Base-by-base conservation (phyloP, 345 rosid genomes). In the Camelina sativa region DNA sequence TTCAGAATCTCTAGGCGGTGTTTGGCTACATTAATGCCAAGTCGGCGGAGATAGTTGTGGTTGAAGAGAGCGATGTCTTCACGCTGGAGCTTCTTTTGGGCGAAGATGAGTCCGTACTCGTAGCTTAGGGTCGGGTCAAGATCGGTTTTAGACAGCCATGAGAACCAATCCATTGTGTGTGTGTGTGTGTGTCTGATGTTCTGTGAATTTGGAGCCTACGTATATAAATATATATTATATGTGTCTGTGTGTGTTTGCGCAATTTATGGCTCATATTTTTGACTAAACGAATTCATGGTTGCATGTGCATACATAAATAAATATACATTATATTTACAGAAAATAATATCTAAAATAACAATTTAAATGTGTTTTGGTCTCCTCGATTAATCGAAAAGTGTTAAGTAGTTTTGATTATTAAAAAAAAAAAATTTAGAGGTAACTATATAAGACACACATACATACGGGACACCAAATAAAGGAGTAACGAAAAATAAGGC, bases 1-100 rank as follows among this genome's bases (percentile, higher is more conserved):
- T 88, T 93, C 72, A 93, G 88, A 44, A 93, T 93, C 80, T 93
- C 92, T 15, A 85, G 84, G 56, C 98, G 80, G 66, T 93, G 96
- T 75, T 89, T 86, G 68, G 97, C 90, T 4, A 91, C 86, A 20
- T 81, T 77, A 40, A 93, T 83, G 34, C 98, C 98, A 84, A 86
- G 88, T 74, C 89, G 84, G 25, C 78, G 86, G 57, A 93, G 98
- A 68, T 85, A 87, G 20, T 85, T 94, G 64, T 93, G 96, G 86
- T 88, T 80, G 75, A 93, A 89, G 78, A 79, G 69, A 55, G 82
- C n/a, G n/a, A 93, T 59, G 65, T 93, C 98, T 61, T 89, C 92
- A 16, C 65, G 68, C 23, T 72, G 84, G 66, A 93, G 94, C 82
- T 93, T 84, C 51, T 89, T 91, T 12, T 81, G 84, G 5, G 84